Evolutionary conservation across 441 rosid species (phyloP), one percentile per base, ranked within the genome.

Genomic region (Melastoma candidum): DNA sequence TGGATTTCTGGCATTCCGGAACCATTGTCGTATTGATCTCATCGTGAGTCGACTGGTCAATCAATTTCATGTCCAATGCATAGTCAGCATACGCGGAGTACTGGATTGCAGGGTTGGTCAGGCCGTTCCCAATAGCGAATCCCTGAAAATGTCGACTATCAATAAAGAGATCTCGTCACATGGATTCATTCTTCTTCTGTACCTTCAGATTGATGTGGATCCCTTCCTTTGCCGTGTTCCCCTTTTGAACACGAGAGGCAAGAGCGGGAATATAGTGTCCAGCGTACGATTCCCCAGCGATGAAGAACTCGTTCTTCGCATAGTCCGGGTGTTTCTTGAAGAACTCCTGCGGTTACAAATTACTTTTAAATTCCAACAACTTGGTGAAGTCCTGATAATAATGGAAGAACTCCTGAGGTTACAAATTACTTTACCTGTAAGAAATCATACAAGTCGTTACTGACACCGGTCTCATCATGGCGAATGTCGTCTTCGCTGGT

Each of bases 201-300:
- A 77, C 96, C 94, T 85, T 84, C 55, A 92, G 77, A 60, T 92
- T 92, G 27, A 92, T 74, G 29, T 64, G 81, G 67, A 80, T 62
- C 45, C 98, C 95, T 57, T 80, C 77, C 7, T 80, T 83, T n/a
- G 77, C 80, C 62, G 74, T 87, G 87, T 92, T 85, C 59, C 82
- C 98, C 48, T 59, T 44, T 48, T 80, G 72, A 68, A 92, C 69
- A 27, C 95, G 70, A 47, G 80, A 58, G 44, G 98, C 94, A 2
- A 92, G 71, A 14, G 95, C 95, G 2, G 98, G 98, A 51, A 85
- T 70, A 57, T 85, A 85, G 47, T 85, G 96, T 44, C 98, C 96
- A 47, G 96, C 98, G 4, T 85, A 87, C 1, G 98, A 90, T 61
- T 90, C 95, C 60, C 98, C 95, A 1, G 90, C 80, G 4, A 92